Evolutionary conservation across 1,139 yeast species (phyloP).

Genomic region (Kurtzmaniella quercitrusa): DNA sequence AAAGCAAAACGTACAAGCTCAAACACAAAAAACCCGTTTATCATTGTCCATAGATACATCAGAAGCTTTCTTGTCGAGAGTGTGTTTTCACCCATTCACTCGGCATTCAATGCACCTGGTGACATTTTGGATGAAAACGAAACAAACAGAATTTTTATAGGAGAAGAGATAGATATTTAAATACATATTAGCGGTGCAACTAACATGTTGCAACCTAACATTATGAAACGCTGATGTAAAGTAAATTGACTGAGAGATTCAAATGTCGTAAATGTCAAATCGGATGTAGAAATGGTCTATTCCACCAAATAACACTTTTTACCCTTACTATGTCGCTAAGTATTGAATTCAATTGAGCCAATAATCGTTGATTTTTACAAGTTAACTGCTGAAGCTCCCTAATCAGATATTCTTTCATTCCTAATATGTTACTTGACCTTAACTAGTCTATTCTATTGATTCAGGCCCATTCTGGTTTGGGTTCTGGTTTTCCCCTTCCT

Average conservation of each 20-base stretch:
- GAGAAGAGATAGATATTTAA: constrained; percentile 17
- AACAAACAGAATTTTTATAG: constrained; percentile 23
- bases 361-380: no score
- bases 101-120: constrained; percentile 24
- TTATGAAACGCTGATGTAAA: no score
- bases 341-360: no score
- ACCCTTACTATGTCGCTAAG: no score
- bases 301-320: no score
- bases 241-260: no score
- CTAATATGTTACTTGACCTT: no score
- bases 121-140: constrained; percentile 22
- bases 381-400: no score
- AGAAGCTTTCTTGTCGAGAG: constrained; percentile 22
- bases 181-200: background rate
- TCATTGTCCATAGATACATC: constrained; percentile 11
- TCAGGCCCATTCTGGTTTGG: constrained; percentile 19
- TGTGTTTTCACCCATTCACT: constrained; percentile 25
- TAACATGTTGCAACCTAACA: no score
- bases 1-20: constrained; percentile 19
- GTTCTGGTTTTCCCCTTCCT: constrained; percentile 25
- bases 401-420: no score
- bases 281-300: no score
- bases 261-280: no score
- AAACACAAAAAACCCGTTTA: constrained; percentile 17
- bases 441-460: background rate